phyloP scores from a whole-genome alignment of 2,329 filamentous ascomycete genomes.

The Diaporthe vaccinii region DNA sequence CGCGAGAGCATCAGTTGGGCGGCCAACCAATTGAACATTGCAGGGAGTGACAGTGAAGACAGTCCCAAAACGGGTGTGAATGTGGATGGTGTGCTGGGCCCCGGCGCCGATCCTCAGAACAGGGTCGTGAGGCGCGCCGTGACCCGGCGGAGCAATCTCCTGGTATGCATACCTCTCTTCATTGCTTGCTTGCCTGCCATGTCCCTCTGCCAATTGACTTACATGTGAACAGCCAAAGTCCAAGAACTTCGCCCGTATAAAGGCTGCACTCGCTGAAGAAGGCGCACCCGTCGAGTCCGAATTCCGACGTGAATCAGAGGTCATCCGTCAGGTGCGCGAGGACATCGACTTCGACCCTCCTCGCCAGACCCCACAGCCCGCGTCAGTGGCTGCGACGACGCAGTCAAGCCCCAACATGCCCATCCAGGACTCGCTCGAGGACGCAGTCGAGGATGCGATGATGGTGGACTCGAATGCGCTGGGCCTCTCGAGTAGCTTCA shows the following conservation, averaged over 20 bases:
- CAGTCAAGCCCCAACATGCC: slow-evolving; percentile 78
- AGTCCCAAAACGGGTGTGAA: slow-evolving; percentile 63
- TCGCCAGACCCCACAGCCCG: slow-evolving; percentile 51
- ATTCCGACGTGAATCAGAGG: slow-evolving; percentile 90
- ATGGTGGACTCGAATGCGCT: slow-evolving; percentile 67
- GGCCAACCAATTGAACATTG: slow-evolving; percentile 88
- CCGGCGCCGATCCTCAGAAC: slow-evolving; percentile 70
- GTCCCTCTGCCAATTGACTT: slow-evolving; percentile 50
- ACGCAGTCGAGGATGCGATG: slow-evolving; percentile 77
- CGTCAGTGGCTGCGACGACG: slow-evolving; percentile 67
- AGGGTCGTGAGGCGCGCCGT: slow-evolving; percentile 87
- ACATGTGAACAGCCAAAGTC: slow-evolving; percentile 82
- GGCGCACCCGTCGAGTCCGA: slow-evolving; percentile 89
- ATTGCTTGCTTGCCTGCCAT: background rate
- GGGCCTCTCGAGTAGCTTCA: slow-evolving; percentile 76
- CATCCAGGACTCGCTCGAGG: slow-evolving; percentile 75
- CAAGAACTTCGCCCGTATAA: slow-evolving; percentile 93
- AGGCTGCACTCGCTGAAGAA: slow-evolving; percentile 91
- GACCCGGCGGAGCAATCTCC: slow-evolving; percentile 86
- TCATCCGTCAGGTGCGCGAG: slow-evolving; percentile 94
- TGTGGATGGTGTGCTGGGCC: slow-evolving; percentile 58
- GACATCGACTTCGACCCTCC: slow-evolving; percentile 74
- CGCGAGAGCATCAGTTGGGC: slow-evolving; percentile 92
- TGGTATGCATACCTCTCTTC: slow-evolving; percentile 69
- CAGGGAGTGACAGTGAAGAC: slow-evolving; percentile 84